A percentile compares a stretch with the other conserved stretches of the same genome.
phyloP scores from a whole-genome alignment of 2,329 filamentous ascomycete genomes.

The Arthroderma sp. region DNA sequence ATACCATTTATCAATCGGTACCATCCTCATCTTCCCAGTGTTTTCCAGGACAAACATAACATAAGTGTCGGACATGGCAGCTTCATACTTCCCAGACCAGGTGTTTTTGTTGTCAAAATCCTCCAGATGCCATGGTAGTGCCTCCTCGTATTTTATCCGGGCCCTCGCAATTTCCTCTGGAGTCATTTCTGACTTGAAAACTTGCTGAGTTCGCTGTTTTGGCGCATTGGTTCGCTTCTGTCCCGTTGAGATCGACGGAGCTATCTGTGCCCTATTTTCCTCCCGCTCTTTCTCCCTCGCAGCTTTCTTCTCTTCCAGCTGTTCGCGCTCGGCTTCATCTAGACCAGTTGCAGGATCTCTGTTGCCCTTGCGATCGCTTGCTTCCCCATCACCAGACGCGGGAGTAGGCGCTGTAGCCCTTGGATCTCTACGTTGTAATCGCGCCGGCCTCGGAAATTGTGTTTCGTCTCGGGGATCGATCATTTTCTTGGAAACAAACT shows the following conservation, averaged over 20 bases:
- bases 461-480: slow-evolving; percentile 60
- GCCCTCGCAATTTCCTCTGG: slow-evolving; percentile 56
- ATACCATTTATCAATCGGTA: slow-evolving; percentile 94
- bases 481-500: slow-evolving; percentile 53
- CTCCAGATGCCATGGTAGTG: slow-evolving; percentile 89
- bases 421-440: slow-evolving; percentile 78
- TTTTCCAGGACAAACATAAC: slow-evolving; percentile 67
- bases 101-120: slow-evolving; percentile 92
- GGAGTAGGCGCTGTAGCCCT: slow-evolving; percentile 44
- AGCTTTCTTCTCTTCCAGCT: slow-evolving; percentile 47
- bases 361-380: slow-evolving; percentile 38
- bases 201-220: slow-evolving; percentile 73
- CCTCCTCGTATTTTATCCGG: slow-evolving; percentile 74
- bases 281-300: slow-evolving; percentile 78
- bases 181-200: slow-evolving; percentile 66
- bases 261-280: slow-evolving; percentile 82
- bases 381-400: slow-evolving; percentile 24
- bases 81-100: slow-evolving; percentile 85
- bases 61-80: slow-evolving; percentile 66
- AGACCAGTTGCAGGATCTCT: slow-evolving; percentile 34
- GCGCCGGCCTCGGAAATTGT: slow-evolving; percentile 77
- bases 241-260: slow-evolving; percentile 57
- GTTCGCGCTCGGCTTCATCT: slow-evolving; percentile 54
- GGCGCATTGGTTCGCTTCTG: slow-evolving; percentile 54
- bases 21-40: slow-evolving; percentile 60